Percentiles rank a stretch among this genome's conserved stretches.
These are phyloP conservation scores for Talaromyces sp. DNA, from an alignment of 2,329 filamentous ascomycete species.

Conservation along the genomic window DNA sequence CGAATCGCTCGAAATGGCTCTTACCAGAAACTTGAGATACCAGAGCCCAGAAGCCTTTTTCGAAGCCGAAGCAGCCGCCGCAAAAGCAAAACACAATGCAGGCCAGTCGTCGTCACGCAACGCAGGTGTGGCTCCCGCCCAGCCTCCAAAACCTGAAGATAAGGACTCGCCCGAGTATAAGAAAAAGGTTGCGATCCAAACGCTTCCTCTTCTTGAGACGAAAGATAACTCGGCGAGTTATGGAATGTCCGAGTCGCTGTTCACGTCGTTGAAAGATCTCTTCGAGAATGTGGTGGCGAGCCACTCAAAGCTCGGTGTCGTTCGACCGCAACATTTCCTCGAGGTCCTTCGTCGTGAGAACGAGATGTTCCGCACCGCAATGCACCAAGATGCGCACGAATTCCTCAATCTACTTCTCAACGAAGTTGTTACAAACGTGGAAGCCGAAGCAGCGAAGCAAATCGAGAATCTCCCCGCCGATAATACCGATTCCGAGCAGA, in stretches of 20 bases:
- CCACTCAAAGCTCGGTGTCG: conserved; percentile 74
- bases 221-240: conserved; percentile 75
- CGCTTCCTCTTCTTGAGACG: conserved; percentile 80
- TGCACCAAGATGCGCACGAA: conserved; percentile 98
- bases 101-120: conserved; percentile 36
- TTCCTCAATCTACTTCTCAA: conserved; percentile 95
- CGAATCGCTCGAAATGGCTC: conserved; percentile 60
- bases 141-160: conserved; percentile 71
- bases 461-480: conserved; percentile 46
- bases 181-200: conserved; percentile 89
- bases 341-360: conserved; percentile 92
- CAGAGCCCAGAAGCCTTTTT: conserved; percentile 55
- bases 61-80: conserved; percentile 47
- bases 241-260: conserved; percentile 90
- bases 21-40: conserved; percentile 46
- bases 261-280: conserved; percentile 92
- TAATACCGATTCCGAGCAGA: conserved; percentile 41
- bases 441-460: conserved; percentile 62
- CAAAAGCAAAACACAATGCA: conserved; percentile 41
- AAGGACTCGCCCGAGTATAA: conserved; percentile 96
- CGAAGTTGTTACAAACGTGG: conserved; percentile 89
- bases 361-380: conserved; percentile 93
- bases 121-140: conserved; percentile 51
- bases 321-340: conserved; percentile 87
- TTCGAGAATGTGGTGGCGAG: conserved; percentile 85